Conservation (phyloP, 805 yeast species). For the Metschnikowia noctiluminum region DNA sequence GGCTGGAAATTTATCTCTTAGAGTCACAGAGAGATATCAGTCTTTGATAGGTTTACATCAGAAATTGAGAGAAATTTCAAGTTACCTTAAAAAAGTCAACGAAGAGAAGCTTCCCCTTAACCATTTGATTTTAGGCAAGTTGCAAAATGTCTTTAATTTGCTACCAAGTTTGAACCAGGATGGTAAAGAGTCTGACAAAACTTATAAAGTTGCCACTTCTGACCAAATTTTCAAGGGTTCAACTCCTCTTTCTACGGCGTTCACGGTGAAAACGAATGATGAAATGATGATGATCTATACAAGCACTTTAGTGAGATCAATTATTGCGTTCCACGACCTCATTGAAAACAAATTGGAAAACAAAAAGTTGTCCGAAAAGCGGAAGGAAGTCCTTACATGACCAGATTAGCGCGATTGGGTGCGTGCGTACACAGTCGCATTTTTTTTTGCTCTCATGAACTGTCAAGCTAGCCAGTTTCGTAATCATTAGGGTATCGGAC, state of each 20-base stretch:
- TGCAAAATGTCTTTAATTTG: constrained; percentile 92
- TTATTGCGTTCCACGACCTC: constrained; percentile 93
- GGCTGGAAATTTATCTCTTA: constrained; percentile 84
- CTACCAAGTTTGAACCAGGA: constrained; percentile 67
- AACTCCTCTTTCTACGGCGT: constrained; percentile 68
- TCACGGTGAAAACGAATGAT: constrained; percentile 91
- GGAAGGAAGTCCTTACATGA: constrained; percentile 2
- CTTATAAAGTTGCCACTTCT: constrained; percentile 2
- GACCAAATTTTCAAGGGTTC: constrained; percentile 22
- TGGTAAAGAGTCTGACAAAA: constrained; percentile 14
- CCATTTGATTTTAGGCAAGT: constrained; percentile 83
- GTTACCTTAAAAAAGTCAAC: constrained; percentile 72
- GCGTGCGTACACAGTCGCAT: constrained; percentile 11
- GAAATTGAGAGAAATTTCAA: constrained; percentile 73
- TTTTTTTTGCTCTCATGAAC: constrained; percentile 10
- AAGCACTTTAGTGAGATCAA: constrained; percentile 85
- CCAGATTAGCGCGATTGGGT: constrained; percentile 1
- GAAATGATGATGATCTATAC: constrained; percentile 93
- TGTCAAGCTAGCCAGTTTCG: neutral
- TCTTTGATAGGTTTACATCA: constrained; percentile 83
- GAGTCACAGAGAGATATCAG: constrained; percentile 84
- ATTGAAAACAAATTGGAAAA: constrained; percentile 94
- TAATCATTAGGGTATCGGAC: neutral
- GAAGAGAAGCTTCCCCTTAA: constrained; percentile 76
- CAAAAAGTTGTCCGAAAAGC: constrained; percentile 32